Conservation (phyloP, 371 early-diverging fungal genomes). For the Polyrhizophydium stewartii region DNA sequence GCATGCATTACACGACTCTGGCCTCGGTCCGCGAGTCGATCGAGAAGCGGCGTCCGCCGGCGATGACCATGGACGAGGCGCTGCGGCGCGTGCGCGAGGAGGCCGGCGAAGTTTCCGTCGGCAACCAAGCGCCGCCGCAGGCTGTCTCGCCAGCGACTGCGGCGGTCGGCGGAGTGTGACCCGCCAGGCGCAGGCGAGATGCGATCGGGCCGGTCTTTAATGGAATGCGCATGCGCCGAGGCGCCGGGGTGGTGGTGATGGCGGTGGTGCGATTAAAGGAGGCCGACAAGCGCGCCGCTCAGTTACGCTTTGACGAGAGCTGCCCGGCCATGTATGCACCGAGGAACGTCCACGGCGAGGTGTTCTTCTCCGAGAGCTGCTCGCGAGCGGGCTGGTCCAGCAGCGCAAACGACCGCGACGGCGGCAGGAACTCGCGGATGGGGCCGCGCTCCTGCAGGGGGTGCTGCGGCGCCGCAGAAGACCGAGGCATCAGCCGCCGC, state of each 20-base stretch:
- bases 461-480: too few species aligned
- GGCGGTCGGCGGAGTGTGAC: too few species aligned
- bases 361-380: not conserved
- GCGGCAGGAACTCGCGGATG: not conserved
- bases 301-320: too few species aligned
- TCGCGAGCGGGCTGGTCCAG: not conserved
- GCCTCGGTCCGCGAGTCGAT: not conserved
- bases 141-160: too few species aligned
- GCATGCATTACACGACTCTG: not conserved
- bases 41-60: not conserved
- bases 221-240: too few species aligned
- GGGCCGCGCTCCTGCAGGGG: not conserved
- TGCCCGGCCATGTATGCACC: not conserved
- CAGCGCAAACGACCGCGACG: not conserved
- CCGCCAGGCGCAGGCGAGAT: too few species aligned
- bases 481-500: too few species aligned
- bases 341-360: not conserved
- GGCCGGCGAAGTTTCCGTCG: not conserved
- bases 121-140: too few species aligned
- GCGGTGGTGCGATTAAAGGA: too few species aligned
- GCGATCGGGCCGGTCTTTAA: too few species aligned
- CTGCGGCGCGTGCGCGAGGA: not conserved
- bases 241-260: too few species aligned
- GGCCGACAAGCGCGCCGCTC: too few species aligned
- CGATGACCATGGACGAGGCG: not conserved